phyloP scores from a whole-genome alignment of 805 yeast genomes.

The Nakazawaea siamensis region DNA sequence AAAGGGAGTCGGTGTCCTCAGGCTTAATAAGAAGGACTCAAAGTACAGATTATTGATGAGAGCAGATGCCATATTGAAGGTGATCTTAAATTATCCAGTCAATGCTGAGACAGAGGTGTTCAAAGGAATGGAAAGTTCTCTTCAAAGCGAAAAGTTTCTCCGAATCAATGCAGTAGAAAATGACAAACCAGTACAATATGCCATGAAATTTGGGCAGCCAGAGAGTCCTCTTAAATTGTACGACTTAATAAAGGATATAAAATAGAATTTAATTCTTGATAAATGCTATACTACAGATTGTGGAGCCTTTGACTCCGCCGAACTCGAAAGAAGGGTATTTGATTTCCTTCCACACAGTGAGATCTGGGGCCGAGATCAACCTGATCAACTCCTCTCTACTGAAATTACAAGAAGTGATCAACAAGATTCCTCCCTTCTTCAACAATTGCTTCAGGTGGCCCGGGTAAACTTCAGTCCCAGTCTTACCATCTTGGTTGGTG shows the following conservation, averaged over 20 bases:
- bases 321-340: slow-evolving; percentile 78
- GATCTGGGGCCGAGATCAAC: slow-evolving; percentile 37
- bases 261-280: slow-evolving; percentile 24
- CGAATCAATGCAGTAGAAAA: slow-evolving; percentile 62
- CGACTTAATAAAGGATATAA: slow-evolving; percentile 36
- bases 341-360: slow-evolving; percentile 57
- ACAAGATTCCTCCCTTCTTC: slow-evolving; percentile 47
- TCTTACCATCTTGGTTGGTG: slow-evolving; percentile 34
- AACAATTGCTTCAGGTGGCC: slow-evolving; percentile 48
- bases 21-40: slow-evolving; percentile 45
- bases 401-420: slow-evolving; percentile 90
- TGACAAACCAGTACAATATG: slow-evolving; percentile 72
- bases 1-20: slow-evolving; percentile 85
- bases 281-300: slow-evolving; percentile 85
- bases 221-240: slow-evolving; percentile 52
- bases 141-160: slow-evolving; percentile 75
- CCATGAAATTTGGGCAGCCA: slow-evolving; percentile 61
- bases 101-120: slow-evolving; percentile 51
- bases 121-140: slow-evolving; percentile 81
- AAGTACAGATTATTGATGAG: slow-evolving; percentile 75
- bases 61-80: slow-evolving; percentile 76
- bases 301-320: slow-evolving; percentile 84
- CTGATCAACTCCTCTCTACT: slow-evolving; percentile 67
- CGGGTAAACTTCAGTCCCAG: slow-evolving; percentile 56
- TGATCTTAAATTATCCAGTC: slow-evolving; percentile 71